Percentiles rank a stretch among this genome's conserved stretches.
Evolutionary conservation across 768 basidiomycete species (phyloP).

Genomic region (Boletus rubescentipes): DNA sequence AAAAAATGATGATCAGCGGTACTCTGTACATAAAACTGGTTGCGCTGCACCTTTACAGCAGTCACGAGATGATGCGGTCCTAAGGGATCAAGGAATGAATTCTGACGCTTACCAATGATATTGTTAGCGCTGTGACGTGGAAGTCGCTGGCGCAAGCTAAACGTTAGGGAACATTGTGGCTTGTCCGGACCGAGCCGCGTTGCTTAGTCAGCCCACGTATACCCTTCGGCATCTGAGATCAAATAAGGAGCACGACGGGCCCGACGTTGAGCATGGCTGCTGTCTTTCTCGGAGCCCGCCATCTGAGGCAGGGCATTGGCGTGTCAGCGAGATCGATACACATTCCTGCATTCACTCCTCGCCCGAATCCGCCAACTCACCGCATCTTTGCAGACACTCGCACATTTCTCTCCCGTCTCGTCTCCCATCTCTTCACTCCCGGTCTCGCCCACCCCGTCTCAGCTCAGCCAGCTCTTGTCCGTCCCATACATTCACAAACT

Average conservation of each 20-base stretch:
- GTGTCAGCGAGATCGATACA: constrained; percentile 44
- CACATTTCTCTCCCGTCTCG: constrained; percentile 53
- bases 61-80: no score
- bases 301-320: constrained; percentile 26
- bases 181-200: background rate
- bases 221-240: constrained; percentile 10
- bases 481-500: constrained; percentile 20
- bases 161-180: no score
- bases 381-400: constrained; percentile 53
- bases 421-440: constrained; percentile 58
- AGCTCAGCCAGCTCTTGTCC: constrained; percentile 10
- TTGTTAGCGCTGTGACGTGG: no score
- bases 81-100: no score
- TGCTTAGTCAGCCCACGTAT: constrained; percentile 23
- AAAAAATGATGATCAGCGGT: no score
- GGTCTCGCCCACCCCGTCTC: constrained; percentile 37
- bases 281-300: constrained; percentile 27
- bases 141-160: no score
- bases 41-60: no score
- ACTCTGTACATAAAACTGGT: no score
- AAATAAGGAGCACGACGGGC: no score
- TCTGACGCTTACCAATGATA: no score
- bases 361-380: constrained; percentile 32
- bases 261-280: constrained; percentile 16
- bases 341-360: constrained; percentile 38